Base-by-base conservation (phyloP, 2,329 filamentous ascomycete genomes). In the Metarhizium humberi region DNA sequence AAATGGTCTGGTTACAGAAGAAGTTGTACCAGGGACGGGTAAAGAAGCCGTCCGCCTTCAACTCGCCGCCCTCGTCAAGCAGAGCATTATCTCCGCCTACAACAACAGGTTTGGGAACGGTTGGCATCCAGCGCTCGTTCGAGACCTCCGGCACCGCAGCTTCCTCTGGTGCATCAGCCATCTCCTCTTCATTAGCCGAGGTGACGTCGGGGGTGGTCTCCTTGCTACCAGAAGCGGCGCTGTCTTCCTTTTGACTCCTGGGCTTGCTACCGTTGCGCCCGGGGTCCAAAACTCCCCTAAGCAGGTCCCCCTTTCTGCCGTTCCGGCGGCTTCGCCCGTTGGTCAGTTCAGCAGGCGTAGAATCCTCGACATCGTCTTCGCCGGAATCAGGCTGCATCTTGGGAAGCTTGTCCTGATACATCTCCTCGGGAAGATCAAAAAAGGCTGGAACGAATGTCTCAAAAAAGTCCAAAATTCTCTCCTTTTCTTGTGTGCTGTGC, bases 1-100 rank as follows among this genome's bases (percentile, higher is more conserved):
- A 96, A 57, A 99, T 86, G 3, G 87, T 90, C 64, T 90, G 82
- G 69, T 96, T 97, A 68, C 86, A 87, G 74, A 95, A 99, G 67
- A 97, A 84, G 67, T 92, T 92, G 75, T 90, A 95, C 71, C 83
- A 85, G 11, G 85, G 84, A 50, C 92, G 88, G 61, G 80, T 79
- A 71, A 94, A 95, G 56, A 88, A 85, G 52, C 91, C 88, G 58
- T 96, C 90, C 58, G 73, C 87, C 76, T 80, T 92, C 63, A 81
- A 81, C 71, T 78, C 84, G 66, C 78, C 82, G 61, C 81, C 83
- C 43, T 75, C 79, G 66, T 77, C 82, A 69, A 74, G 77, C 66
- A 73, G 75, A 63, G 64, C 81, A 73, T 74, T 86, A 73, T 71
- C 81, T 32, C 67, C 66, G 36, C 69, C 69, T 2, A 80, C 71